phyloP scores from a whole-genome alignment of 495 filamentous ascomycete species.

The Penicillium malachiteum region DNA sequence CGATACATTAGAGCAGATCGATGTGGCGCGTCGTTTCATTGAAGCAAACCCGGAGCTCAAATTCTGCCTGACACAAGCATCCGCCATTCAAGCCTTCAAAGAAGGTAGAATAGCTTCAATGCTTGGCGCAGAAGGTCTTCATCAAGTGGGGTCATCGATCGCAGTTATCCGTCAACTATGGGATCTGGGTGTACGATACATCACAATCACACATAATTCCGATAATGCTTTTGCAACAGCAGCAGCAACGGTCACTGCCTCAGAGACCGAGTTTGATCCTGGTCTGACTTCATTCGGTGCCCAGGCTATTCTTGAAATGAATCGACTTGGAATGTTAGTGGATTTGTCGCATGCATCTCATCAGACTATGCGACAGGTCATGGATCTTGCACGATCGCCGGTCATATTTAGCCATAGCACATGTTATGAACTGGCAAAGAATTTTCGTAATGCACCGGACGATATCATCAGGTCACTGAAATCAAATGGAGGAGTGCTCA shows the following conservation, averaged over 20 bases:
- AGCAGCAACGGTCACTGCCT: not conserved
- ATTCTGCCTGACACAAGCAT: too few relatives aligned
- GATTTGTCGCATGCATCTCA: not conserved
- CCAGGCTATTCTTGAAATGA: not conserved
- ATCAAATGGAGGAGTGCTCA: not conserved
- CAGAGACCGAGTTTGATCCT: not conserved
- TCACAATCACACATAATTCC: not conserved
- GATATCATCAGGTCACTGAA: not conserved
- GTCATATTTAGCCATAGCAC: conserved; percentile 1
- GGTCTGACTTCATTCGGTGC: not conserved
- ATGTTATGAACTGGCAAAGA: not conserved
- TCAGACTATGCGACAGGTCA: not conserved
- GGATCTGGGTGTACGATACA: not conserved
- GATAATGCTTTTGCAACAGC: not conserved
- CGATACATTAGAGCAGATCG: conserved; percentile 1
- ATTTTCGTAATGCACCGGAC: conserved; percentile 1
- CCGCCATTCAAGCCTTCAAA: too few relatives aligned
- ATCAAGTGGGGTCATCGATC: not conserved
- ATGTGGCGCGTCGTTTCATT: not conserved
- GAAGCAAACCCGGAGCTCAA: too few relatives aligned
- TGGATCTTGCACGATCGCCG: not conserved
- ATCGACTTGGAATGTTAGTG: not conserved
- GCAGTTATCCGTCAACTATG: not conserved
- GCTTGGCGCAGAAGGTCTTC: not conserved
- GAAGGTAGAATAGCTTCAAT: not conserved